Evolutionary conservation across 441 rosid genomes (phyloP), one percentile per base, ranked within the genome.

Genomic region (Eruca vesicaria): DNA sequence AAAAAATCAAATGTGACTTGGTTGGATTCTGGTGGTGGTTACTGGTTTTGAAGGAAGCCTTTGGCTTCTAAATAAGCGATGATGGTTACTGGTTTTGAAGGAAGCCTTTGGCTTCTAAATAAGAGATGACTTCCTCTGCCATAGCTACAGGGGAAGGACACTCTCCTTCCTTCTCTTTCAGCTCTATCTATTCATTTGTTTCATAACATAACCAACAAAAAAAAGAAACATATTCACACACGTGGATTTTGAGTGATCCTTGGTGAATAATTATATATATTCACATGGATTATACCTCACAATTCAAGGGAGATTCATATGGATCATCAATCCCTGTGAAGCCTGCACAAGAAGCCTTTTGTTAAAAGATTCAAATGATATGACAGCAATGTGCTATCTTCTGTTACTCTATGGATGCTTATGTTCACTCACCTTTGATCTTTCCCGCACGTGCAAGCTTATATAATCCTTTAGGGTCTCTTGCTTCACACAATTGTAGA

Each of bases 271-370:
- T 63, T 69, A 14, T 48, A n/a, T 29, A 11, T 36, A 11, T 50
- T 66, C 38, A 35, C 10, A 55, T 58, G 14, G 33, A 64, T 68
- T 63, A 50, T 85, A 89, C 97, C 96, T 94, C 98, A 43, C 97
- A 89, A n/a, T 88, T 87, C 84, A 89, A 65, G 3, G 98, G 98
- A 2, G 95, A 85, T 79, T 94, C 97, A 38, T 94, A 91, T 2
- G 96, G 95, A 69, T 94, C 98, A 78, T 94, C 97, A 45, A 91
- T 88, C 48, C 98, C 97, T 14, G 98, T 91, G 81, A 94, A 91
- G 74, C 98, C 98, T 94, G 85, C 81, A 81, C 60, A 8, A 9
- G 9, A 48, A 7, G 4, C 1, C 23, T 16, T 50, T 48, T 48
- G 20, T 23, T 21, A 21, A 57, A 2, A 9, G n/a, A 43, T 1